Evolutionary conservation across 371 early-diverging fungal genomes (phyloP), one percentile per base, ranked within the genome.

Genomic region (Chytridium lagenaria): DNA sequence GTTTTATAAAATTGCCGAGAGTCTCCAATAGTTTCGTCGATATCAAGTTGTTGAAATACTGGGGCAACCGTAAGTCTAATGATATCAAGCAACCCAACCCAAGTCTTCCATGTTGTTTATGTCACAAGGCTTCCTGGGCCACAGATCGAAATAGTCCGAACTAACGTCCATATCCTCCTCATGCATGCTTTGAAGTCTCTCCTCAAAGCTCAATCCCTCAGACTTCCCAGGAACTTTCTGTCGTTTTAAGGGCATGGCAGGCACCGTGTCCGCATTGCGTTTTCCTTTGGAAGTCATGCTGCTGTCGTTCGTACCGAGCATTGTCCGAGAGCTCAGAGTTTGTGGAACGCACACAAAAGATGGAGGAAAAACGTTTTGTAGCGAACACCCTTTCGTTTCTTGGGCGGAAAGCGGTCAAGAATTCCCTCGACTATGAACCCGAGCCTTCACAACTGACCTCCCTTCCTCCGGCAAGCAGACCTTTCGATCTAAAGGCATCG

Each of bases 11-110:
- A 23, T 38, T 44, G 44, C 2, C 72, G 49, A 33, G 71, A 34
- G 34, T 26, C 49, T 23, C 74, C 73, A 26, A 76, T 70, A 49
- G 77, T 74, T 37, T 98, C 97, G 70, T 96, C 96, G 23, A 93
- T 87, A 74, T 98, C 98, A 73, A 98, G 89, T 77, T 98, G 97
- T 77, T 97, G 97, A 68, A 98, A 98, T 0, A 94, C 93, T 89
- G 71, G 38, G 16, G 28, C 37, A 40, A 44, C n/a, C n/a, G n/a
- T 64, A 5, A 7, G 68, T 37, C 16, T 15, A n/a, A 33, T 59
- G 50, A 10, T 15, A 22, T 7, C 10, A 19, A 23, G 26, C 31
- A 26, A 23, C 36, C 65, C 12, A 39, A 78, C 76, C 75, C 10
- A 66, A 28, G 2, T 66, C 49, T 2, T 67, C 40, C 0, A 64